A percentile compares a stretch with the other conserved stretches of the same genome.
These are phyloP conservation scores for Kentomonas sorsogonicus DNA, from an alignment of 208 protist species.

Conservation along the genomic window DNA sequence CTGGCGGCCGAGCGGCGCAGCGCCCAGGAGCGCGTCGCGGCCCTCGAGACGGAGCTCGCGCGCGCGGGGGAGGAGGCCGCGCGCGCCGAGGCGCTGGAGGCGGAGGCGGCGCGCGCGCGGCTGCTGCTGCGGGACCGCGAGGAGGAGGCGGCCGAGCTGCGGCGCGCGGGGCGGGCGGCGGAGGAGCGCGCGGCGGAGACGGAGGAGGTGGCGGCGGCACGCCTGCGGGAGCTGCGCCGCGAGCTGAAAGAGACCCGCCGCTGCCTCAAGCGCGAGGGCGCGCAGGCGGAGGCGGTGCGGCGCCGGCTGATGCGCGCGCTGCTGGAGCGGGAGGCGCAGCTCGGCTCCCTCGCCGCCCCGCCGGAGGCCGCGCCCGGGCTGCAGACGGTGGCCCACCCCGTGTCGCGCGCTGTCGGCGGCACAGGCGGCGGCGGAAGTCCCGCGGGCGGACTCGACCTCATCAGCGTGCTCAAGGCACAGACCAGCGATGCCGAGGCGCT, in stretches of 20 bases:
- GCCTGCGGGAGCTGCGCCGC: constrained; percentile 28
- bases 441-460: constrained; percentile 29
- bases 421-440: background rate
- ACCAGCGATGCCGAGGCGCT: constrained; percentile 59
- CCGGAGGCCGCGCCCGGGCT: constrained; percentile 3
- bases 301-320: constrained; percentile 52
- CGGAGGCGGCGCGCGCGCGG: constrained; percentile 49
- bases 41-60: constrained; percentile 41
- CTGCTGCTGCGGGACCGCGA: constrained; percentile 40
- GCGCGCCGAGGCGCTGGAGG: constrained; percentile 21
- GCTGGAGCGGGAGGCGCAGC: constrained; percentile 37
- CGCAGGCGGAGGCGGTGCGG: constrained; percentile 45
- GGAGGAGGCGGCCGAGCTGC: constrained; percentile 39
- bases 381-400: background rate
- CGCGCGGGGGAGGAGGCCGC: constrained; percentile 17
- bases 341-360: background rate
- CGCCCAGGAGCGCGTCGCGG: constrained; percentile 34
- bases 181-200: constrained; percentile 34
- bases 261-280: constrained; percentile 32
- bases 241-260: constrained; percentile 52
- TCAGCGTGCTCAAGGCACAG: constrained; percentile 48
- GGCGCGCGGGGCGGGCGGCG: constrained; percentile 20
- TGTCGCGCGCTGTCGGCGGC: background rate
- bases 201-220: constrained; percentile 45
- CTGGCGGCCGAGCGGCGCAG: constrained; percentile 32